These are phyloP conservation scores for Yamadazyma takamatsuzukensis DNA, from an alignment of 805 yeast species.

Conservation along the genomic window DNA sequence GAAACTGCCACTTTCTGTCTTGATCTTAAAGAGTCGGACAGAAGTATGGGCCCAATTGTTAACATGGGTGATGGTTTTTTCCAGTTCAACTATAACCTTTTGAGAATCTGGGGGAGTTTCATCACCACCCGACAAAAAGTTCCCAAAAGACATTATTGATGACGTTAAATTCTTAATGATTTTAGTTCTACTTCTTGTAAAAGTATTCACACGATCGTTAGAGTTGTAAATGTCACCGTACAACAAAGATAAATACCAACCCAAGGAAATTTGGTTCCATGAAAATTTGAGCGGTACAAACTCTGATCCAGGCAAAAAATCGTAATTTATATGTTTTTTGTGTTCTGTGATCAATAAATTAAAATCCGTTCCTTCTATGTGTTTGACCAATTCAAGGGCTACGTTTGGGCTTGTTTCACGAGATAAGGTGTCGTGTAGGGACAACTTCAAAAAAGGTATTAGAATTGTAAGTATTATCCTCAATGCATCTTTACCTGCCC, in stretches of 20 bases:
- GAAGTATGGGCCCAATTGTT: conserved; percentile 54
- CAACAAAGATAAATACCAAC: conserved; percentile 70
- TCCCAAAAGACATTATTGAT: conserved; percentile 34
- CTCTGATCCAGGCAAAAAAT: conserved; percentile 41
- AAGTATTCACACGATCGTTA: conserved; percentile 15
- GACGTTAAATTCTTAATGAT: conserved; percentile 38
- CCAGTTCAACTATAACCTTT: conserved; percentile 23
- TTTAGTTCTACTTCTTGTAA: conserved; percentile 22
- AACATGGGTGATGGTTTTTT: conserved; percentile 26
- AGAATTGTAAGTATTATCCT: conserved; percentile 36
- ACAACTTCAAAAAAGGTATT: conserved; percentile 32
- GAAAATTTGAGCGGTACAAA: conserved; percentile 47
- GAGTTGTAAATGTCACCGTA: conserved; percentile 54
- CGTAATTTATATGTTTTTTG: conserved; percentile 31
- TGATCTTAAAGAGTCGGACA: conserved; percentile 48
- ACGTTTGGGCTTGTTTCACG: conserved; percentile 17
- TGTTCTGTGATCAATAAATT: conserved; percentile 15
- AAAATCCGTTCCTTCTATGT: conserved; percentile 38
- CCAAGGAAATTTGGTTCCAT: conserved; percentile 64
- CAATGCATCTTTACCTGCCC: conserved; percentile 58
- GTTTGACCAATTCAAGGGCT: conserved; percentile 31
- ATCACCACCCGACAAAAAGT: conserved; percentile 18
- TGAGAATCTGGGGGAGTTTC: conserved; percentile 10
- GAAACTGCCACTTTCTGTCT: conserved; percentile 15
- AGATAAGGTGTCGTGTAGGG: conserved; percentile 24